Evolutionary conservation across 2,329 filamentous ascomycete genomes (phyloP).

Genomic region (Ascochyta viciae-villosae): DNA sequence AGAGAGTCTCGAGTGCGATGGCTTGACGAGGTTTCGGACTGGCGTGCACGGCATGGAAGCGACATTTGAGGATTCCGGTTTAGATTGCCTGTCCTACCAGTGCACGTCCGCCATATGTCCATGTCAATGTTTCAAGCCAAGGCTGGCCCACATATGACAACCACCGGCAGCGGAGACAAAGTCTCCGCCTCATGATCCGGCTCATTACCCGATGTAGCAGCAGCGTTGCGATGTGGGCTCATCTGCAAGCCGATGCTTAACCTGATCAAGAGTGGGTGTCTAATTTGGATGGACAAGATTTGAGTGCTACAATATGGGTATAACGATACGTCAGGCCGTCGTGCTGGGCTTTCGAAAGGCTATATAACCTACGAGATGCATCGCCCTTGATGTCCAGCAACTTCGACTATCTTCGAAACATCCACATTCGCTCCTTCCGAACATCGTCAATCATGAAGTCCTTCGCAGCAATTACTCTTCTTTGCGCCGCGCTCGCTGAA

Average conservation of each 20-base stretch:
- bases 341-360: neutral
- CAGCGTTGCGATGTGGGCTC: slow-evolving; percentile 29
- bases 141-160: slow-evolving; percentile 23
- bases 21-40: slow-evolving; percentile 9
- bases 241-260: slow-evolving; percentile 35
- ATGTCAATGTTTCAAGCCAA: slow-evolving; percentile 30
- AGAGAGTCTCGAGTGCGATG: neutral
- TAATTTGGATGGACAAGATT: slow-evolving; percentile 21
- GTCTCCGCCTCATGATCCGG: slow-evolving; percentile 28
- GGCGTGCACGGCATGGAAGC: slow-evolving; percentile 4
- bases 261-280: slow-evolving; percentile 31
- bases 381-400: slow-evolving; percentile 10
- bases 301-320: slow-evolving; percentile 34
- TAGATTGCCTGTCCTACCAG: slow-evolving; percentile 37
- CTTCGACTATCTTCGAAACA: slow-evolving; percentile 6
- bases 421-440: slow-evolving; percentile 7
- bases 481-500: slow-evolving; percentile 43
- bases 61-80: slow-evolving; percentile 21
- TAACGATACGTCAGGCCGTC: slow-evolving; percentile 8
- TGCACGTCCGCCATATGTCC: slow-evolving; percentile 16
- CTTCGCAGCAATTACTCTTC: slow-evolving; percentile 40
- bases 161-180: slow-evolving; percentile 28
- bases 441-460: slow-evolving; percentile 40
- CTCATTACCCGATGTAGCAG: slow-evolving; percentile 26
- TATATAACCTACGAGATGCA: slow-evolving; percentile 33